Evolutionary conservation across 176 grass and related monocot genomes (phyloP).

Genomic region (Ensete glaucum): DNA sequence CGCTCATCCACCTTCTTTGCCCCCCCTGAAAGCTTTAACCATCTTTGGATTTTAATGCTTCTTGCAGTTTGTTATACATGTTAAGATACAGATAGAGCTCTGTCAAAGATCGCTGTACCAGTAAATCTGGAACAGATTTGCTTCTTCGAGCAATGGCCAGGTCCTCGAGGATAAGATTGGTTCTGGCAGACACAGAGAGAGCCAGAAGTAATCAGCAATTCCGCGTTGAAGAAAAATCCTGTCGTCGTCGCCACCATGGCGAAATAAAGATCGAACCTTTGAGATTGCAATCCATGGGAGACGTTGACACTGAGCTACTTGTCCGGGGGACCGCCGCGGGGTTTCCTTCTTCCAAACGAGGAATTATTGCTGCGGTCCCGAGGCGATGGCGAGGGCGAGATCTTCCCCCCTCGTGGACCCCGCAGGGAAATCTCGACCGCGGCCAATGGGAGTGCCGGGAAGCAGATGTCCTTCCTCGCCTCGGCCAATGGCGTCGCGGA

Average conservation of each 20-base stretch:
- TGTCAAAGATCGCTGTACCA: too few species aligned
- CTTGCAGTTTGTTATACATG: too few species aligned
- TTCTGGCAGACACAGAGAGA: too few species aligned
- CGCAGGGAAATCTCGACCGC: slow-evolving; percentile 29
- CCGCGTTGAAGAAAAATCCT: too few species aligned
- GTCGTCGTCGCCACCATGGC: neutral
- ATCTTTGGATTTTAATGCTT: too few species aligned
- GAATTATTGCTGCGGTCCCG: slow-evolving; percentile 2
- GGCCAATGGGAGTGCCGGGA: slow-evolving; percentile 34
- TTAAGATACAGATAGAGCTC: too few species aligned
- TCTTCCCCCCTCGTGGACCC: slow-evolving; percentile 8
- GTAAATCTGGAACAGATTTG: too few species aligned
- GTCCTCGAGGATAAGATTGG: neutral
- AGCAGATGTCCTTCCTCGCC: slow-evolving; percentile 22
- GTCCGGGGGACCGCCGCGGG: neutral
- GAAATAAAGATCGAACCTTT: neutral
- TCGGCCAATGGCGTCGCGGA: slow-evolving; percentile 37
- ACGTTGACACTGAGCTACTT: neutral
- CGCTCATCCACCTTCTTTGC: too few species aligned
- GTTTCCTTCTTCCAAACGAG: neutral
- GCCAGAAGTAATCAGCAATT: neutral
- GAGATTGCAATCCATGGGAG: neutral
- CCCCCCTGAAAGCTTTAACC: too few species aligned
- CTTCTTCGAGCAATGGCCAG: too few species aligned
- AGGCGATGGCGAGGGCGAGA: neutral